A percentile compares a stretch with the other conserved stretches of the same genome.
phyloP scores from a whole-genome alignment of 148 eudicot genomes.

The Vaccinium myrtillus region DNA sequence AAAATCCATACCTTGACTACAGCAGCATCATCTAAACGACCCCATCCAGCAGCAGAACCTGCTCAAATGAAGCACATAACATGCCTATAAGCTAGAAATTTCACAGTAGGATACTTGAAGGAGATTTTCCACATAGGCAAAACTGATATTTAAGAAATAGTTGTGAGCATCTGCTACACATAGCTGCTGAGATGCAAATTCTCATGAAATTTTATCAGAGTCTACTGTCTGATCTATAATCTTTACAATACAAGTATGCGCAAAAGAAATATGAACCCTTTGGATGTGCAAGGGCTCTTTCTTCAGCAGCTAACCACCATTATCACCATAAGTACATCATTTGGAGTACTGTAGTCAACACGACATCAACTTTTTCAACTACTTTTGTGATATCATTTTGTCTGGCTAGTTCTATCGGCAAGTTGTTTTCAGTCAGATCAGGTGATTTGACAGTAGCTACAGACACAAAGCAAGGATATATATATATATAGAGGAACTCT shows the following conservation, averaged over 20 bases:
- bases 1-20: slow-evolving; percentile 75
- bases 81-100: slow-evolving; percentile 13
- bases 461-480: too few species aligned
- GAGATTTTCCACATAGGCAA: not conserved
- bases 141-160: not conserved
- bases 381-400: not conserved
- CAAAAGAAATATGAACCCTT: not conserved
- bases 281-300: not conserved
- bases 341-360: not conserved
- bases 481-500: too few species aligned
- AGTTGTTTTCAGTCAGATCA: slow-evolving; percentile 4
- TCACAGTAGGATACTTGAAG: not conserved
- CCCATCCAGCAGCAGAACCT: slow-evolving; percentile 99
- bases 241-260: not conserved
- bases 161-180: not conserved
- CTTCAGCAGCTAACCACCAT: not conserved
- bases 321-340: not conserved
- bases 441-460: not conserved
- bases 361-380: not conserved
- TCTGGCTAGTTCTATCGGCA: not conserved
- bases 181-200: not conserved
- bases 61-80: slow-evolving; percentile 26
- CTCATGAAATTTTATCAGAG: not conserved
- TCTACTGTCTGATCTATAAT: not conserved
- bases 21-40: slow-evolving; percentile 86